Evolutionary conservation across 768 basidiomycete genomes (phyloP), one percentile per base, ranked within the genome.

Genomic region (Agaricus sinodeliciosus): DNA sequence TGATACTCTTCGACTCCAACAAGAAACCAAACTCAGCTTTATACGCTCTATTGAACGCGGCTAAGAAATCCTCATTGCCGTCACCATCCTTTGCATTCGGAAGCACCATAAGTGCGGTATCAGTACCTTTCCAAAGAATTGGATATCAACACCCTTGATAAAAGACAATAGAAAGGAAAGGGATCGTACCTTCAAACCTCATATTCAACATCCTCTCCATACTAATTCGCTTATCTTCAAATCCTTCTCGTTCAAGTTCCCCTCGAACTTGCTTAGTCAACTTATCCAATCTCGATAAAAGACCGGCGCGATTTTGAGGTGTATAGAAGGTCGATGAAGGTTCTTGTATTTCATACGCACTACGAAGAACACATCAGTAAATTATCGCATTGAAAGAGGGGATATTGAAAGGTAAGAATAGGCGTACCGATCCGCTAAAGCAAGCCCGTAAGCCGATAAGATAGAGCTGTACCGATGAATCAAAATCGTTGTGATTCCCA

Each of bases 381-480:
- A n/a, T 31, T 15, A 13, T 22, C 22, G 22, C 22, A 22, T 22
- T 25, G n/a, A 45, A 15, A 35, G 9, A 6, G 37, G 37, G 13
- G 6, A 3, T 28, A 34, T 16, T 41, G 3, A 46, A 18, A 16
- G 41, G 45, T 18, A 6, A 52, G 7, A 22, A n/a, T 7, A 8
- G 15, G 52, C 67, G 11, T 55, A 78, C 77, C 78, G 73, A 66
- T 95, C 91, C 3, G 93, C 91, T 8, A 94, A 75, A 7, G 91
- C 90, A n/a, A 96, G 80, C 0, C 94, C 94, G 60, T 94, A 97
- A 0, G 94, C 94, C 1, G 91, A 94, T 3, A 97, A 72, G 50
- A 97, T 90, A 5, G 93, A 95, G 49, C 90, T 94, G 65, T 94
- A 92, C 19, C 88, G 81, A 64, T 94, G 93, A 46, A 96, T 87